phyloP scores from a whole-genome alignment of 805 yeast species.

The Spathaspora girioi region DNA sequence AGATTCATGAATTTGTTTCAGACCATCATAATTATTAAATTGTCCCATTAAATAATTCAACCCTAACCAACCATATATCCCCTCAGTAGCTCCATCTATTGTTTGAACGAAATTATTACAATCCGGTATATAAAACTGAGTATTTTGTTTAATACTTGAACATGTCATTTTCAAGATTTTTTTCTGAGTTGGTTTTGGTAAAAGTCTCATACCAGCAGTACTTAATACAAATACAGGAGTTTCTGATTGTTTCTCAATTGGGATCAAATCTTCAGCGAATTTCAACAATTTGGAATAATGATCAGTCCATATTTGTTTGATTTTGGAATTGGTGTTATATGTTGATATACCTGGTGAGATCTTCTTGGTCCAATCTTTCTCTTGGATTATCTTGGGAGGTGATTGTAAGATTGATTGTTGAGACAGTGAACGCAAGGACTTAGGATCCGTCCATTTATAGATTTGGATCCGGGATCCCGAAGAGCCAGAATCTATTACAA shows the following conservation, averaged over 20 bases:
- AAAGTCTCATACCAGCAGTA: slow-evolving; percentile 93
- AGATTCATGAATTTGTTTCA: slow-evolving; percentile 45
- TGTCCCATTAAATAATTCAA: slow-evolving; percentile 77
- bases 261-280: slow-evolving; percentile 70
- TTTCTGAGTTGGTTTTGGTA: slow-evolving; percentile 51
- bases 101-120: slow-evolving; percentile 76
- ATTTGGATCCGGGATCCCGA: slow-evolving; percentile 89
- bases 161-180: slow-evolving; percentile 62
- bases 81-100: slow-evolving; percentile 94
- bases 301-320: slow-evolving; percentile 58
- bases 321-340: slow-evolving; percentile 41
- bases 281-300: slow-evolving; percentile 66
- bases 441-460: slow-evolving; percentile 68
- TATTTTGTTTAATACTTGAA: slow-evolving; percentile 44
- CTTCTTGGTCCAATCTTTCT: slow-evolving; percentile 66
- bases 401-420: slow-evolving; percentile 41
- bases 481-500: slow-evolving; percentile 93
- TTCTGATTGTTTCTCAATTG: slow-evolving; percentile 49
- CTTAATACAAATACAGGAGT: slow-evolving; percentile 92
- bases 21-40: slow-evolving; percentile 45
- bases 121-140: slow-evolving; percentile 52
- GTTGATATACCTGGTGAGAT: slow-evolving; percentile 83
- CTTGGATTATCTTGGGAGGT: slow-evolving; percentile 66
- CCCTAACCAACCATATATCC: slow-evolving; percentile 93
- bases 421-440: slow-evolving; percentile 13